Percentiles rank a stretch among this genome's conserved stretches.
These are phyloP conservation scores for Gossypium arboreum DNA, from an alignment of 345 rosid species.

Conservation along the genomic window DNA sequence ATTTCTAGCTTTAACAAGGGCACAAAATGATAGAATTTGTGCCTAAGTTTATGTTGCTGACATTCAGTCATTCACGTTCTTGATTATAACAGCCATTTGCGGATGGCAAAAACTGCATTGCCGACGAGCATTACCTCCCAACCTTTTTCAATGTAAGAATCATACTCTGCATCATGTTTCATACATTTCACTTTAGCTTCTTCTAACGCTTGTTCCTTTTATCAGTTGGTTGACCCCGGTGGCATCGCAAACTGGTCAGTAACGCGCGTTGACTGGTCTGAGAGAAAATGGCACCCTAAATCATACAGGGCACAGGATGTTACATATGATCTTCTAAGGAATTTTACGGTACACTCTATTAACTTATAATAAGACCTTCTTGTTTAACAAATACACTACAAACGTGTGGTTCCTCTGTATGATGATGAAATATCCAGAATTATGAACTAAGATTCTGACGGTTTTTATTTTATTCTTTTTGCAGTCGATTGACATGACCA, in stretches of 20 bases:
- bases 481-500: slow-evolving; percentile 68
- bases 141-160: slow-evolving; percentile 78
- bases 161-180: slow-evolving; percentile 13
- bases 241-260: slow-evolving; percentile 95
- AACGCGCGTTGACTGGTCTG: slow-evolving; percentile 99
- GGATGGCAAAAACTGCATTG: slow-evolving; percentile 89
- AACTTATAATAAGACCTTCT: background rate
- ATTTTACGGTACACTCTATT: slow-evolving; percentile 53
- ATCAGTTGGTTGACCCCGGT: slow-evolving; percentile 82
- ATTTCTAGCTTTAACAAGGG: background rate
- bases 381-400: background rate
- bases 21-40: background rate
- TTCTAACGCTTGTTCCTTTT: slow-evolving; percentile 19
- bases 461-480: slow-evolving; percentile 17
- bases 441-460: background rate
- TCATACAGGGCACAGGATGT: slow-evolving; percentile 70
- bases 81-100: slow-evolving; percentile 70
- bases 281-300: slow-evolving; percentile 97
- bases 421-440: background rate
- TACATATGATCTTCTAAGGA: slow-evolving; percentile 60
- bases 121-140: slow-evolving; percentile 96
- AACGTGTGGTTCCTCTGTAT: background rate
- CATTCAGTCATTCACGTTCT: slow-evolving; percentile 18
- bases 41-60: background rate
- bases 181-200: background rate